phyloP scores from a whole-genome alignment of 2,329 filamentous ascomycete species.

The Penicillium sp. region DNA sequence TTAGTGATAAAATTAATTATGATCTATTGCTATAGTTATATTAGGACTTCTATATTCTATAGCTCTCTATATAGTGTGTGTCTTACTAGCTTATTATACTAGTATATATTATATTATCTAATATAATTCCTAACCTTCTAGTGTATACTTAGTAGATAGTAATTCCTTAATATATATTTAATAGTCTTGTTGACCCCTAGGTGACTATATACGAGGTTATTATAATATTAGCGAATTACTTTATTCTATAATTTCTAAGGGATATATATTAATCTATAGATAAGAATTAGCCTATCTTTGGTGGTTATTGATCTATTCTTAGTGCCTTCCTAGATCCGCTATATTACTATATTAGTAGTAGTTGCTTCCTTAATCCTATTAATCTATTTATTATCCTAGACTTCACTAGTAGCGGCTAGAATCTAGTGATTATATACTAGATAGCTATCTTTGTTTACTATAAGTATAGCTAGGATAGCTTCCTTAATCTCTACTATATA shows the following conservation, averaged over 20 bases:
- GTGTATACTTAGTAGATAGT: not conserved
- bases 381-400: not conserved
- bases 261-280: constrained; percentile 10
- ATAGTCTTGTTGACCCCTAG: not conserved
- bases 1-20: constrained; percentile 5
- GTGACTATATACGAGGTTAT: not conserved
- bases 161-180: not conserved
- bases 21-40: constrained; percentile 6
- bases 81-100: not conserved
- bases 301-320: no score
- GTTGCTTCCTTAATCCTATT: not conserved
- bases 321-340: not conserved
- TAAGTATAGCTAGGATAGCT: constrained; percentile 2
- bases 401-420: not conserved
- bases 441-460: not conserved
- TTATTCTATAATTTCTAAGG: not conserved
- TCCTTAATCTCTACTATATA: not conserved
- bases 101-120: not conserved
- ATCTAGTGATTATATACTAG: constrained; percentile 5
- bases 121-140: not conserved
- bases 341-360: not conserved
- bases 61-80: not conserved
- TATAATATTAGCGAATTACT: constrained; percentile 3
- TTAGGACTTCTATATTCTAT: not conserved
- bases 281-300: no score